Evolutionary conservation across 2,329 filamentous ascomycete genomes (phyloP).

Genomic region (Shiraia sp.): DNA sequence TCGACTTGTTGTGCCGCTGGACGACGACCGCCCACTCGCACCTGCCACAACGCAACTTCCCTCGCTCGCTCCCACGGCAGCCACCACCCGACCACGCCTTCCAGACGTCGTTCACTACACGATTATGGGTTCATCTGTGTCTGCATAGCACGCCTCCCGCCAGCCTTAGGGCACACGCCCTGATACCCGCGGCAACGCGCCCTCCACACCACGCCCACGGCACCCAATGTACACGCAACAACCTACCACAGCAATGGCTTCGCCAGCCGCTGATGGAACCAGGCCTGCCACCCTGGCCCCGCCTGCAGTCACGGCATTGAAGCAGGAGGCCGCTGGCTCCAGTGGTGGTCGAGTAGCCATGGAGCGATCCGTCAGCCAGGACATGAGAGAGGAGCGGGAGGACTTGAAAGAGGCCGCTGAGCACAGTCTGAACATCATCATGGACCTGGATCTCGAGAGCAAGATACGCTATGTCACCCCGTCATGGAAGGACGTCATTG

Average conservation of each 20-base stretch:
- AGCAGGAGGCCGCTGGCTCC: constrained; percentile 42
- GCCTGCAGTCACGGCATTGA: constrained; percentile 50
- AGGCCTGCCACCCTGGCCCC: constrained; percentile 43
- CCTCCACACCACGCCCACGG: constrained; percentile 18
- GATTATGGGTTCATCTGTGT: constrained; percentile 30
- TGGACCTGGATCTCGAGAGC: constrained; percentile 89
- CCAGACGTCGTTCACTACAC: constrained; percentile 32
- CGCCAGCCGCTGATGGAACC: constrained; percentile 35
- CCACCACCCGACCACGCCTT: not conserved
- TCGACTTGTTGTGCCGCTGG: not conserved
- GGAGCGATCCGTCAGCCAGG: constrained; percentile 73
- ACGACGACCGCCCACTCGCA: not conserved
- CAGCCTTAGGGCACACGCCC: constrained; percentile 39
- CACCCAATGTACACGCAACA: constrained; percentile 14
- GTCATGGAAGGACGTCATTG: constrained; percentile 92
- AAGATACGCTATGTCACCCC: constrained; percentile 95
- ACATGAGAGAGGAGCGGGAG: constrained; percentile 90
- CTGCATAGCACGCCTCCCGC: constrained; percentile 34
- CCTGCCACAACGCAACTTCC: constrained; percentile 1
- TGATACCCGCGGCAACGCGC: no score
- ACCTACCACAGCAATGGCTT: constrained; percentile 20
- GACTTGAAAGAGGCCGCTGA: constrained; percentile 94
- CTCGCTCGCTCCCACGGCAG: not conserved
- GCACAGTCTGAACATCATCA: constrained; percentile 93
- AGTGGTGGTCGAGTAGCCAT: constrained; percentile 46